A percentile compares a stretch with the other conserved stretches of the same genome.
Conservation (phyloP, 2,329 filamentous ascomycete species). For the Phialophora macrospora region DNA sequence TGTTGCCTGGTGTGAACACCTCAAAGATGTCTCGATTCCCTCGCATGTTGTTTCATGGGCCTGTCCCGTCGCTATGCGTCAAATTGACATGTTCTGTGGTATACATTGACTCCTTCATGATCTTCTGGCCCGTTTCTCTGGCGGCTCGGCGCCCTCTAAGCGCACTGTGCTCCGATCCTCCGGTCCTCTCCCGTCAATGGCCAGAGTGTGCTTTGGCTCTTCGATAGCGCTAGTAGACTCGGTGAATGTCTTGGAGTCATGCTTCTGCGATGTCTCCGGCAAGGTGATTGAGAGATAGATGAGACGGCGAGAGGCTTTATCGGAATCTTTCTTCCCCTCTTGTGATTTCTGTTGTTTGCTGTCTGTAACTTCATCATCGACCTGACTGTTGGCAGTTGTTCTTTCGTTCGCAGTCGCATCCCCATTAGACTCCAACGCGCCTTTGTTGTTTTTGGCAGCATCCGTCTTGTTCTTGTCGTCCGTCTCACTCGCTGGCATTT, state of each 20-base stretch:
- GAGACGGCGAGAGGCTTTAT: constrained; percentile 11
- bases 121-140: constrained; percentile 27
- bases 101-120: constrained; percentile 11
- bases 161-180: constrained; percentile 13
- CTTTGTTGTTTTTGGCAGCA: constrained; percentile 19
- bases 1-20: background rate
- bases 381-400: background rate
- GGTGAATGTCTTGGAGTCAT: background rate
- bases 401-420: background rate
- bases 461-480: constrained; percentile 41
- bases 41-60: background rate
- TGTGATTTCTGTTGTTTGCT: background rate
- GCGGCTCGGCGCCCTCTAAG: constrained; percentile 22
- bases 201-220: background rate
- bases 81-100: background rate
- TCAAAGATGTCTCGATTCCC: background rate
- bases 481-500: constrained; percentile 58
- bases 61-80: constrained; percentile 15
- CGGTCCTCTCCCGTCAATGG: background rate
- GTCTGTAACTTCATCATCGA: background rate
- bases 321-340: background rate
- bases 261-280: background rate
- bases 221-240: background rate
- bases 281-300: constrained; percentile 31
- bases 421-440: background rate